Percentiles rank a stretch among this genome's conserved stretches.
Conservation (phyloP, 2,329 filamentous ascomycete species). For the Plectosphaerella cucumerina region DNA sequence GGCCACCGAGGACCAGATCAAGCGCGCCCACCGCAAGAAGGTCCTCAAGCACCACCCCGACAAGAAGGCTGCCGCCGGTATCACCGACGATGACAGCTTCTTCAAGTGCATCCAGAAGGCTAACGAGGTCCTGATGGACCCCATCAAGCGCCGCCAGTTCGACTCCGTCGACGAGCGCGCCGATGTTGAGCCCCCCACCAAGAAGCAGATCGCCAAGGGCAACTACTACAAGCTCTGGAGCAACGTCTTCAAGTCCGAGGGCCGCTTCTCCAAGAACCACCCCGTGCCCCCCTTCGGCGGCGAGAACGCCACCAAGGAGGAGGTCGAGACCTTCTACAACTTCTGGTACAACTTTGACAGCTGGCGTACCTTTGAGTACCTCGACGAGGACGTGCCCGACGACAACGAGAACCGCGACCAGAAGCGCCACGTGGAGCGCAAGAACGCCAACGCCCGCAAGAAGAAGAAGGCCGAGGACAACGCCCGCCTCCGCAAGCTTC, state of each 20-base stretch:
- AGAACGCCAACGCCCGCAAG: constrained; percentile 95
- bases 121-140: constrained; percentile 88
- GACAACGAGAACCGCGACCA: constrained; percentile 99
- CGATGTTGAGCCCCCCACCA: constrained; percentile 85
- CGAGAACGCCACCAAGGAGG: constrained; percentile 78
- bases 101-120: constrained; percentile 99
- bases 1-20: constrained; percentile 97
- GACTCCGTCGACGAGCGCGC: constrained; percentile 95
- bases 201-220: constrained; percentile 82
- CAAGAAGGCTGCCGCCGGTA: constrained; percentile 91
- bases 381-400: constrained; percentile 97
- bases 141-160: constrained; percentile 87
- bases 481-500: constrained; percentile 79
- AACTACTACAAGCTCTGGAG: constrained; percentile 96
- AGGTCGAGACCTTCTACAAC: constrained; percentile 96
- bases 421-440: constrained; percentile 96
- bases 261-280: constrained; percentile 84
- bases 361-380: constrained; percentile 96
- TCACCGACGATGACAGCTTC: constrained; percentile 91
- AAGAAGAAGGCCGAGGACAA: constrained; percentile 99
- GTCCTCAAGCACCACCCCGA: constrained; percentile 98
- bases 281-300: constrained; percentile 85
- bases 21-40: constrained; percentile 98
- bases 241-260: constrained; percentile 86
- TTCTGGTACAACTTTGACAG: constrained; percentile 99